Conservation (phyloP, 139 green algal genomes). For the Chlamydomonas sp. region DNA sequence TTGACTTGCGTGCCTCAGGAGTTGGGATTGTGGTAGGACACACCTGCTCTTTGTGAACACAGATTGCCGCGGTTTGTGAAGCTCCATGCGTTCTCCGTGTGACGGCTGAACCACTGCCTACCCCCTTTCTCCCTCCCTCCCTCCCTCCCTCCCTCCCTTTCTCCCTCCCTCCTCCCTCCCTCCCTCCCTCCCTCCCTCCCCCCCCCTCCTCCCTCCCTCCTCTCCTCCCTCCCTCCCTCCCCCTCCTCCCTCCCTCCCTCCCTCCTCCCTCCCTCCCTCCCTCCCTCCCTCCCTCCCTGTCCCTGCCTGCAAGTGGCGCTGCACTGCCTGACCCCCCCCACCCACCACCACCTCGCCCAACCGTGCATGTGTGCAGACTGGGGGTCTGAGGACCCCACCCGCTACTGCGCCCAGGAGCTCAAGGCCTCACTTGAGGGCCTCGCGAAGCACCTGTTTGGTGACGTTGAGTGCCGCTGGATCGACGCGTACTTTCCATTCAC, state of each 20-base stretch:
- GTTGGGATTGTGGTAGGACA: too few species aligned
- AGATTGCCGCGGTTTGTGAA: too few species aligned
- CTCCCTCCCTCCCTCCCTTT: not conserved
- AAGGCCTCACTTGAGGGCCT: slow-evolving; percentile 88
- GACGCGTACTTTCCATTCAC: slow-evolving; percentile 99
- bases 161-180: not conserved
- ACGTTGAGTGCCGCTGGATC: slow-evolving; percentile 77
- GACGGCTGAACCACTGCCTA: too few species aligned
- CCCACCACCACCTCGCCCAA: not conserved
- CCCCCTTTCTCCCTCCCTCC: not conserved
- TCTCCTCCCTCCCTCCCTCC: not conserved
- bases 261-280: not conserved
- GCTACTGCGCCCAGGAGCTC: slow-evolving; percentile 68
- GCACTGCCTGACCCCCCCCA: not conserved
- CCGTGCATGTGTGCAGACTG: slow-evolving; percentile 27
- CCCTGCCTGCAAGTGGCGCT: not conserved
- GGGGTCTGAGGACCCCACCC: slow-evolving; percentile 38
- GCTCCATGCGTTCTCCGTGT: too few species aligned
- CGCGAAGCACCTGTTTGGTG: slow-evolving; percentile 79
- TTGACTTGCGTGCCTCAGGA: too few species aligned
- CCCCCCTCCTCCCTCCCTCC: not conserved
- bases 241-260: not conserved
- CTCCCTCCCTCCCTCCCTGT: slow-evolving; percentile 2
- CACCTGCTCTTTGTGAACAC: too few species aligned
- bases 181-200: slow-evolving; percentile 1